Percentiles rank a stretch among this genome's conserved stretches.
These are phyloP conservation scores for Arthrobotrys conoides DNA, from an alignment of 2,329 filamentous ascomycete species.

Conservation along the genomic window DNA sequence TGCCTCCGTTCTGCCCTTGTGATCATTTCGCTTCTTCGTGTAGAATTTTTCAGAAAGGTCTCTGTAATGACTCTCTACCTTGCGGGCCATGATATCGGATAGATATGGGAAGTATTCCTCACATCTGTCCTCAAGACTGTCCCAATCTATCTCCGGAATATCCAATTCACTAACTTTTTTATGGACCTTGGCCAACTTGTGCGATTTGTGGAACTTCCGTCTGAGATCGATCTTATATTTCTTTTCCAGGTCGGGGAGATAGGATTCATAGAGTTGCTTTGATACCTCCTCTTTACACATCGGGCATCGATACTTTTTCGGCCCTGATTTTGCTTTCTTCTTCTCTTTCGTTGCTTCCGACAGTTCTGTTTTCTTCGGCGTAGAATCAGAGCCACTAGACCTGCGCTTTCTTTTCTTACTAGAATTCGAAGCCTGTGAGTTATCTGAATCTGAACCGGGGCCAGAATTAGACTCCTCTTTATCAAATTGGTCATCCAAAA, in stretches of 20 bases:
- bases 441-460: conserved; percentile 35
- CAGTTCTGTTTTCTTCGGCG: conserved; percentile 11
- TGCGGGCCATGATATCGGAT: conserved; percentile 46
- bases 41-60: conserved; percentile 43
- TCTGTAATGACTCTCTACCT: conserved; percentile 41
- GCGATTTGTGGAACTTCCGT: conserved; percentile 53
- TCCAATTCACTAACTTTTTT: conserved; percentile 37
- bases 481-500: conserved; percentile 32
- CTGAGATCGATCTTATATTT: conserved; percentile 35
- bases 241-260: conserved; percentile 49
- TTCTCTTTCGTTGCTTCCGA: conserved; percentile 3
- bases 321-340: conserved; percentile 27
- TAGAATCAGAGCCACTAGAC: conserved; percentile 26
- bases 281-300: conserved; percentile 55
- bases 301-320: conserved; percentile 33
- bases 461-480: background rate
- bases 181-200: conserved; percentile 49
- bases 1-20: conserved; percentile 32
- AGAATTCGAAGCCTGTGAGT: conserved; percentile 27
- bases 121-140: conserved; percentile 36
- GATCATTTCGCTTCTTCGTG: conserved; percentile 33
- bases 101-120: conserved; percentile 42
- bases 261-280: conserved; percentile 52
- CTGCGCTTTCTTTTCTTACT: conserved; percentile 50
- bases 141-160: conserved; percentile 60